A percentile compares a stretch with the other conserved stretches of the same genome.
Evolutionary conservation across 1,284 basidiomycete species (phyloP).

Genomic region (Apiotrichum gamsii): DNA sequence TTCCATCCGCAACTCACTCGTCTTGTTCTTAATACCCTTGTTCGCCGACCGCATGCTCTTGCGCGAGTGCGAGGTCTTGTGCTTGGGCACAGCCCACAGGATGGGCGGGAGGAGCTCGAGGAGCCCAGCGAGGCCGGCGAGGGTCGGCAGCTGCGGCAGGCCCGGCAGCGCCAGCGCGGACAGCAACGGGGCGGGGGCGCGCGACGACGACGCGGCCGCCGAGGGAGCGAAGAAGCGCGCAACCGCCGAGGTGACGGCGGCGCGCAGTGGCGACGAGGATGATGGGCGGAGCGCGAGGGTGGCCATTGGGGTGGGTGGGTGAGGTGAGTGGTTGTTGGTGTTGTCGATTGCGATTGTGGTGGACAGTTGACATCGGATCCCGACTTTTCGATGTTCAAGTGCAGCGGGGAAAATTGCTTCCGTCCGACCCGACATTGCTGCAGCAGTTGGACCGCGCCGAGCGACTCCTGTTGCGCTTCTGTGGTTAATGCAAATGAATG

Average conservation of each 20-base stretch:
- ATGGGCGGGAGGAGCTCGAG: constrained; percentile 80
- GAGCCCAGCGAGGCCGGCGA: constrained; percentile 51
- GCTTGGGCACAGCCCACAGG: constrained; percentile 88
- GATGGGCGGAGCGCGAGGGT: constrained; percentile 16
- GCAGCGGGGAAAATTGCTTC: constrained; percentile 1
- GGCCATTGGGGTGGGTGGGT: constrained; percentile 14
- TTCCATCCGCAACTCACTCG: no score
- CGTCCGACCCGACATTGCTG: neutral
- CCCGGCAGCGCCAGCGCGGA: neutral
- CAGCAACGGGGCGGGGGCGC: constrained; percentile 4
- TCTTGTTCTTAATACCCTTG: constrained; percentile 91
- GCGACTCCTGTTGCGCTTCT: no score
- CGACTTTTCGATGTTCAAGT: neutral
- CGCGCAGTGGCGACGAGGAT: constrained; percentile 14
- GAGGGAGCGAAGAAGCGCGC: constrained; percentile 22
- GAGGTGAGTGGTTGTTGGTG: neutral
- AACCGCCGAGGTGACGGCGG: constrained; percentile 21
- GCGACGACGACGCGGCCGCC: constrained; percentile 10
- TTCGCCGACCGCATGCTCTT: constrained; percentile 93
- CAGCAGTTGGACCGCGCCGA: no score
- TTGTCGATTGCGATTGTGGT: neutral
- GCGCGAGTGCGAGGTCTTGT: constrained; percentile 84
- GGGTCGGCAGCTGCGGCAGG: constrained; percentile 1
- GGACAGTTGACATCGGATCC: neutral
- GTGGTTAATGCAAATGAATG: no score